Base-by-base conservation (phyloP, 2,329 filamentous ascomycete genomes). In the Ambrosiella cleistominuta region DNA sequence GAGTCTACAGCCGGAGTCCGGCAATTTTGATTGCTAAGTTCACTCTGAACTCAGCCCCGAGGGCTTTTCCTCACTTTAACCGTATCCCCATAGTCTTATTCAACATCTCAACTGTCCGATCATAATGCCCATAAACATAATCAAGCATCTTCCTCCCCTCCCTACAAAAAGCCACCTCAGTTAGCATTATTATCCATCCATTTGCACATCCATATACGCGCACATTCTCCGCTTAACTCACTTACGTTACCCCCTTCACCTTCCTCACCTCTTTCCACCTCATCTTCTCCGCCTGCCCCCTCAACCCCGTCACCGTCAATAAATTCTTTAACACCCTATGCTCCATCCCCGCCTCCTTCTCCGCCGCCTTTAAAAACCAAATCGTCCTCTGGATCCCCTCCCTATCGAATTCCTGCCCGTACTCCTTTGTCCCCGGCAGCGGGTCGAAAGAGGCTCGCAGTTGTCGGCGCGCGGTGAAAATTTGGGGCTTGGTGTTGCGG, bases 41-140 rank as follows among this genome's bases (percentile, higher is more conserved):
- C 36, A 38, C 13, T 2, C 2, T 54, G 37, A 38, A 15, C n/a
- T 13, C 9, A 17, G 36, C 4, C 19, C 8, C 51, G 12, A 40
- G 9, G 7, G 12, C 8, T 13, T 4, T 19, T 35, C 27, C 50
- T 40, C 52, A 57, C 19, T n/a, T 40, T n/a, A 57, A 66, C 65
- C 82, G 85, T 47, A 87, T 66, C 0, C 78, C 78, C 82, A 89
- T 82, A 6, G 75, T 82, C 66, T 83, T 80, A 65, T 90, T 89
- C 57, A 90, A 72, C 83, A 86, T 86, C 15, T 74, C 75, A 53
- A 90, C 67, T 7, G 83, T 87, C 70, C 78, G 78, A 57, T 88
- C 77, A 66, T 86, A 87, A 64, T 84, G 78, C 52, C 75, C 71
- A 66, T 76, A 83, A 27, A 47, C 37, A 6, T 74, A 69, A 54